Evolutionary conservation across 2,329 filamentous ascomycete genomes (phyloP).

Genomic region (Epichloe festucae): DNA sequence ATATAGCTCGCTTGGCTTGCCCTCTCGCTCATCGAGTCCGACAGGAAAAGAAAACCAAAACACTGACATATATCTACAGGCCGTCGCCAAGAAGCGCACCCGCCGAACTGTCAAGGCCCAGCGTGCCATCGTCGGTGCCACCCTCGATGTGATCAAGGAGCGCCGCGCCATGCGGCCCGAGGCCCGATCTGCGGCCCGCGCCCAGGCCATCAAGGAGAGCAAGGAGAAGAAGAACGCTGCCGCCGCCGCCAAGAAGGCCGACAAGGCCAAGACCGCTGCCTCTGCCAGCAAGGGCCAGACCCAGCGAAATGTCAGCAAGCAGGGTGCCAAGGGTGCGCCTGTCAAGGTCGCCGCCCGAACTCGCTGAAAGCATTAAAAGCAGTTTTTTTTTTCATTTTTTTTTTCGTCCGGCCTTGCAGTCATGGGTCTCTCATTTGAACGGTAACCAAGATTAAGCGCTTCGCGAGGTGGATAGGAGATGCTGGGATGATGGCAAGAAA

Average conservation of each 20-base stretch:
- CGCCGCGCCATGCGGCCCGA: conserved; percentile 88
- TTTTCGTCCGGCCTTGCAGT: not conserved
- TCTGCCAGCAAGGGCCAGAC: conserved; percentile 63
- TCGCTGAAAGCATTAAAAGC: conserved; percentile 41
- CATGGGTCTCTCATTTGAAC: not conserved
- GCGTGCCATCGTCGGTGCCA: conserved; percentile 97
- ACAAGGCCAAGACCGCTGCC: conserved; percentile 92
- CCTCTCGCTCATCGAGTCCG: not conserved
- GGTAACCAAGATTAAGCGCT: not conserved
- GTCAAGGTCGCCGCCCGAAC: conserved; percentile 75
- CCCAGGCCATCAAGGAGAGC: conserved; percentile 84
- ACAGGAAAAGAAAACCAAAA: not conserved
- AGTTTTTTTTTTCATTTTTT: not conserved
- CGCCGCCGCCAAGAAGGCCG: conserved; percentile 90
- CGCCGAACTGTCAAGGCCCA: conserved; percentile 97
- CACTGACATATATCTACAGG: conserved; percentile 48
- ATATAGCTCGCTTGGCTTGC: too few species aligned
- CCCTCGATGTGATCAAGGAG: conserved; percentile 99
- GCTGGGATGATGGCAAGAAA: conserved; percentile 1
- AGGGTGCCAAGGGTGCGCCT: conserved; percentile 84
- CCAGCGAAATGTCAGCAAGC: conserved; percentile 81
- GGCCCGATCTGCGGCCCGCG: conserved; percentile 82
- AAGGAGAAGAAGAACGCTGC: conserved; percentile 95
- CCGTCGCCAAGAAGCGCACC: conserved; percentile 99
- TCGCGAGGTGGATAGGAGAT: not conserved